Base-by-base conservation (phyloP, 192 early-diverging fungal species). In the Backusella australiensis region DNA sequence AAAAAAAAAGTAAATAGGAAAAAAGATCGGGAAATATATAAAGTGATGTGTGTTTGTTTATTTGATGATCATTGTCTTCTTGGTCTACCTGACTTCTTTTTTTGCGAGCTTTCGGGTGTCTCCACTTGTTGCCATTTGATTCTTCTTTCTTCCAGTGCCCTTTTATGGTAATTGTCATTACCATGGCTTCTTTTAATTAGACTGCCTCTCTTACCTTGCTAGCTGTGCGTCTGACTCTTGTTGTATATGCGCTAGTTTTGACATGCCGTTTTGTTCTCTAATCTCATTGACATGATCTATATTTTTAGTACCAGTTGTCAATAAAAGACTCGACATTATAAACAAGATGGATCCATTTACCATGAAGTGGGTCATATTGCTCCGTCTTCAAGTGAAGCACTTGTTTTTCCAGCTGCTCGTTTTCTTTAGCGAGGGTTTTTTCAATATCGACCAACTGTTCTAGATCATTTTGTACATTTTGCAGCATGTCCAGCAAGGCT, bases 141-240 rank as follows among this genome's bases (percentile, higher is more conserved):
- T n/a, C 80, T 67, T 67, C 80, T 69, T 67, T 81, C 73, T 56
- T 81, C 73, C 38, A 81, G 41, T 9, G 44, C 39, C 15, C 78
- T 79, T 46, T 17, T 71, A 9, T 36, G 5, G 44, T 14, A 32
- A 17, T 53, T 38, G 12, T 21, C 17, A 29, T 35, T 17, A 17
- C 39, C 6, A 32, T 38, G 3, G 14, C n/a, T 2, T 9, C 9
- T 52, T 17, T 4, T 4, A 19, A 35, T 8, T n/a, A 1, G 0
- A 49, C 6, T 1, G 19, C 35, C 1, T n/a, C 8, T 44, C 35
- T 77, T 79, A 77, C 68, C 70, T 80, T 41, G 82, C 78, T 41
- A 83, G 39, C 44, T 80, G 70, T 14, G 72, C 74, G 42, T 83
- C 82, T 34, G 78, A 52, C 34, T 83, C 82, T 35, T 83, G 78